Base-by-base conservation (phyloP, 805 yeast species). In the Candida odintsovae region DNA sequence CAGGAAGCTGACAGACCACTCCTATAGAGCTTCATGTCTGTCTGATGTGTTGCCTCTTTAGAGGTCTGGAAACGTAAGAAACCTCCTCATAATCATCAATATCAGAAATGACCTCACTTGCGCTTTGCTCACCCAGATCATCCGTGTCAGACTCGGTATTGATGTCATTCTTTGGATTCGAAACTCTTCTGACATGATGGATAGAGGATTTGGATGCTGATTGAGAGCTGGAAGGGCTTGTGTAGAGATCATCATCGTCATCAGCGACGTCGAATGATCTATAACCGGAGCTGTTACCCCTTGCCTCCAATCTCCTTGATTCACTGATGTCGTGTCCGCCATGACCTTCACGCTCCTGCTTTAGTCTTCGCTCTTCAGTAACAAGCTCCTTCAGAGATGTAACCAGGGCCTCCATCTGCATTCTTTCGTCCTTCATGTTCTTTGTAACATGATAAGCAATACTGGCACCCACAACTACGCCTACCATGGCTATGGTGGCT, bases 391-490 rank as follows among this genome's bases (percentile, higher is more conserved):
- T 33, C 3, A 33, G 20, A 12, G 36, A 33, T 16, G 36, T 33
- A 11, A 33, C 36, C 8, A 33, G 20, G 4, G 36, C 36, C 57
- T 4, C 52, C 55, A n/a, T 56, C 58, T 13, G 21, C n/a, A 19
- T 33, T 23, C 15, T 23, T n/a, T 36, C 39, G 18, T 36, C 5
- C 10, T 20, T 20, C 22, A 36, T 36, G n/a, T 36, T 19, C n/a
- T 36, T 19, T 4, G 39, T 20, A 16, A 36, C 39, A 36, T 36
- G 39, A 12, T 19, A 19, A 12, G 39, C 39, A 7, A 36, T 20
- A 19, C 21, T 19, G 16, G 23, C 23, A 36, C 39, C 39, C 18
- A 36, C 39, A 19, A 36, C 39, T 4, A 36, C 39, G n/a, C 39
- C 39, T 9, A 36, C 15, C 6, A 36, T 20, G 39, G 23, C 23